Evolutionary conservation across 2,329 filamentous ascomycete genomes (phyloP).

Genomic region (Aspergillus hortae): DNA sequence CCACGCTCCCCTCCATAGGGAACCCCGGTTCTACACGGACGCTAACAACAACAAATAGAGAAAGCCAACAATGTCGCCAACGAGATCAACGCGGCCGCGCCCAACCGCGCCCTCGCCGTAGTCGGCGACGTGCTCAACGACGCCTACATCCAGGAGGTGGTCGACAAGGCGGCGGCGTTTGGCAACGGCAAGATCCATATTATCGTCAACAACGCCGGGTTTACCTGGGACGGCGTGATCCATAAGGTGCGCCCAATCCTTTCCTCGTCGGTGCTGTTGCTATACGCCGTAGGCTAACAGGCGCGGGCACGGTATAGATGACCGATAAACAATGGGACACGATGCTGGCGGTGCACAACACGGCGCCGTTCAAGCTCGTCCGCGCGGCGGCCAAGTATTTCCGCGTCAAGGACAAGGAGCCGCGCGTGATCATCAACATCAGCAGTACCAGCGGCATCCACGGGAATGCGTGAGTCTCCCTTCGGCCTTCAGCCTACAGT

Average conservation of each 20-base stretch:
- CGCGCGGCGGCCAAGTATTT: slow-evolving; percentile 81
- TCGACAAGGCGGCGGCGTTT: slow-evolving; percentile 72
- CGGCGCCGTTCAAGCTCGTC: slow-evolving; percentile 79
- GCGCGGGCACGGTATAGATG: slow-evolving; percentile 45
- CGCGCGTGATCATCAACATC: slow-evolving; percentile 78
- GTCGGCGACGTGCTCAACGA: slow-evolving; percentile 72
- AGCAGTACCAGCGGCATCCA: slow-evolving; percentile 76
- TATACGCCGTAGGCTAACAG: neutral
- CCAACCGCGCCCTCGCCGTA: slow-evolving; percentile 66
- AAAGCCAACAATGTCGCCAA: slow-evolving; percentile 68
- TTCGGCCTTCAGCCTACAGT: neutral
- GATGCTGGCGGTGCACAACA: slow-evolving; percentile 78
- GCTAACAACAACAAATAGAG: slow-evolving; percentile 42
- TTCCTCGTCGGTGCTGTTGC: neutral
- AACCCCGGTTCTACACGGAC: neutral
- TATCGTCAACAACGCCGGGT: slow-evolving; percentile 87
- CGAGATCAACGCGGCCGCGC: slow-evolving; percentile 62
- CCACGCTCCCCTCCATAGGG: neutral
- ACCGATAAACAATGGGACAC: slow-evolving; percentile 89
- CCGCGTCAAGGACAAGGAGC: slow-evolving; percentile 77
- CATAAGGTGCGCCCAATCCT: slow-evolving; percentile 58
- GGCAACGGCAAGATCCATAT: slow-evolving; percentile 85
- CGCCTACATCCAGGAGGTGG: slow-evolving; percentile 67
- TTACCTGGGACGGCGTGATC: slow-evolving; percentile 89
- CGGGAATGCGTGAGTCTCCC: slow-evolving; percentile 62